Base-by-base conservation (phyloP, 2,329 filamentous ascomycete species). In the Daldinia sp. region DNA sequence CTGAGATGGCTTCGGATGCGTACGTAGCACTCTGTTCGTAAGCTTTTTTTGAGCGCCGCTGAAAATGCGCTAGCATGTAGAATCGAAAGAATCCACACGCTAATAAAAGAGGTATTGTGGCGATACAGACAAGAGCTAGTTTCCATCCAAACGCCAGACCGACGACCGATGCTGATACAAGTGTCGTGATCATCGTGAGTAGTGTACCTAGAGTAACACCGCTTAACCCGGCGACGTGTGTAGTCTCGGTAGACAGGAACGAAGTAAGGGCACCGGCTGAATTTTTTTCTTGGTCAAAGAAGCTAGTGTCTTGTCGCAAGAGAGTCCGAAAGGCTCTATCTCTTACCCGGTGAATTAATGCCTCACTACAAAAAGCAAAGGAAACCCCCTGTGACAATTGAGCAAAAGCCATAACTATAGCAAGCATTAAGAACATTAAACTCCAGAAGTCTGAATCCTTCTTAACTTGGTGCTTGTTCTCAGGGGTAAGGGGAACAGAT, bases 1-100 rank as follows among this genome's bases (percentile, higher is more conserved):
- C 91, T 1, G 92, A 94, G 29, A 96, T 96, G 41, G 94, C 94
- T 77, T 99, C 95, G 47, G 94, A 95, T 9, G 95, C 95, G 74
- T 91, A 96, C 58, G 89, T 90, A 6, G 94, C 94, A 61, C 92
- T 94, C 59, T 85, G 81, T 73, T 92, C 85, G 74, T 98, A 94
- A 3, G 92, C 89, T 68, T 83, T 82, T 81, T 95, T 96, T 1
- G 93, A 89, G 21, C 91, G 90, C 34, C 83, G 84, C 78, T 92
- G 91, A 80, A 93, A 97, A 67, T 87, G 85, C 1, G 92, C 88
- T 19, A 96, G 84, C 78, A 95, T 89, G 78, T 87, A 94, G 79
- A 97, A 96, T 3, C 93, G 88, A 77, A 93, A 89, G 80, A 93
- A 95, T n/a, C 93, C 91, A 73, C 91, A 95, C 4, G 81, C 88